Evolutionary conservation across 129 eudicot genomes (phyloP), one percentile per base, ranked within the genome.

Genomic region (Gnaphalium uliginosum): DNA sequence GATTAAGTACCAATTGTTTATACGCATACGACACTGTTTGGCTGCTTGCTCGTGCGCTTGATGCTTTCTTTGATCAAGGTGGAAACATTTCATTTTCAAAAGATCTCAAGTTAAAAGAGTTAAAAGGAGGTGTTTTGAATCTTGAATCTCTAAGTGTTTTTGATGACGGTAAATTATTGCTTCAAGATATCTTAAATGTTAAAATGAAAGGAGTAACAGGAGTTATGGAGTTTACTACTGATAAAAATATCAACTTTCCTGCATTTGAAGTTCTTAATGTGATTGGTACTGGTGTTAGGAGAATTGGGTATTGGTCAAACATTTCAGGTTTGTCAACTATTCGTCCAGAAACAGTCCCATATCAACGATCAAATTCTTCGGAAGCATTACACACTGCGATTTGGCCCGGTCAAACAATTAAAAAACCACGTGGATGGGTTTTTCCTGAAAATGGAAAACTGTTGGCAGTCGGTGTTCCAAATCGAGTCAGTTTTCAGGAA

Each of bases 381-480:
- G 84, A 82, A 72, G 71, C 69, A 46, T 76, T 93, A 8, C 62
- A 75, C 10, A 2, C 62, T n/a, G 92, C 76, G 21, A 62, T 93
- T 60, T 93, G 98, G 98, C 98, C 98, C 1, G 98, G 98, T 19
- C 81, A 83, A 81, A 82, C 87, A 9, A 76, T 74, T 18, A 66
- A 68, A 56, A 90, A 80, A 33, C 98, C 96, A 22, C 95, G 92
- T 3, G 98, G 98, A 50, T 93, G 98, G 98, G 98, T 86, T 65
- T 93, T 93, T 63, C 96, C 98, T 0, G 85, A 90, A 72, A 90
- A 86, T 43, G 96, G 92, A 53, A 86, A 69, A 74, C 76, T 72
- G 51, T 56, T 93, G 73, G 75, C 64, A 69, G 88, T 93, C 14
- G 96, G 88, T 46, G 96, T 93, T 17, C 90, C 96, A 10, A 77